phyloP scores from a whole-genome alignment of 1,284 basidiomycete species.

The Papiliotrema nemorosa region DNA sequence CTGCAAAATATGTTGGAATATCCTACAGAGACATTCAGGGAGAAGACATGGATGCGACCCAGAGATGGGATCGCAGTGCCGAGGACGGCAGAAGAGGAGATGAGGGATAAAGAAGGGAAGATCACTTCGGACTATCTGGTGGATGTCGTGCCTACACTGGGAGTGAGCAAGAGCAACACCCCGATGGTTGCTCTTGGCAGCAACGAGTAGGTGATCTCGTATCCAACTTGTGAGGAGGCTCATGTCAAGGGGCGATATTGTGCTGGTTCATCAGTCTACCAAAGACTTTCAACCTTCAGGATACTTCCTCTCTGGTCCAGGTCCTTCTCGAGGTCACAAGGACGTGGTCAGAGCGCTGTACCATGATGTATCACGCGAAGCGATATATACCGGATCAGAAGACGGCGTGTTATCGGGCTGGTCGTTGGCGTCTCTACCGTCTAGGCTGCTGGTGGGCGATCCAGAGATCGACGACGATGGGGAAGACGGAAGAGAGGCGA shows the following conservation, averaged over 20 bases:
- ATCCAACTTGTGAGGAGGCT: neutral
- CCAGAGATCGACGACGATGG: constrained; percentile 41
- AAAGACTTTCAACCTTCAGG: constrained; percentile 37
- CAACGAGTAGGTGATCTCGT: constrained; percentile 36
- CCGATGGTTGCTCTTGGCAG: constrained; percentile 41
- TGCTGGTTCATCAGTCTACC: constrained; percentile 36
- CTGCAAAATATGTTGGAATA: constrained; percentile 29
- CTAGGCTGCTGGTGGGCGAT: constrained; percentile 35
- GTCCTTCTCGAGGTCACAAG: constrained; percentile 35
- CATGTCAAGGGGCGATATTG: constrained; percentile 41
- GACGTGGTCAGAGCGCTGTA: constrained; percentile 48
- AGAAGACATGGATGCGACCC: constrained; percentile 25
- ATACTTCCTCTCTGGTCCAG: constrained; percentile 39
- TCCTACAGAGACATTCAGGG: constrained; percentile 33
- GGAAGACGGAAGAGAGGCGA: constrained; percentile 39
- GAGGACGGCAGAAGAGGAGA: constrained; percentile 33
- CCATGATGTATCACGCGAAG: constrained; percentile 43
- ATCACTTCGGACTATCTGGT: constrained; percentile 43
- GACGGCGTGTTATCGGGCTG: constrained; percentile 49
- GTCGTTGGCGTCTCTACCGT: constrained; percentile 36
- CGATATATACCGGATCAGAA: constrained; percentile 49
- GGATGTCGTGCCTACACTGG: constrained; percentile 43
- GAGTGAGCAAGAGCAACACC: constrained; percentile 31
- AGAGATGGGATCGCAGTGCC: constrained; percentile 18
- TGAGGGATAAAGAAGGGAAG: constrained; percentile 17